phyloP scores from a whole-genome alignment of 1,284 basidiomycete genomes.

The Puccinia hordei region DNA sequence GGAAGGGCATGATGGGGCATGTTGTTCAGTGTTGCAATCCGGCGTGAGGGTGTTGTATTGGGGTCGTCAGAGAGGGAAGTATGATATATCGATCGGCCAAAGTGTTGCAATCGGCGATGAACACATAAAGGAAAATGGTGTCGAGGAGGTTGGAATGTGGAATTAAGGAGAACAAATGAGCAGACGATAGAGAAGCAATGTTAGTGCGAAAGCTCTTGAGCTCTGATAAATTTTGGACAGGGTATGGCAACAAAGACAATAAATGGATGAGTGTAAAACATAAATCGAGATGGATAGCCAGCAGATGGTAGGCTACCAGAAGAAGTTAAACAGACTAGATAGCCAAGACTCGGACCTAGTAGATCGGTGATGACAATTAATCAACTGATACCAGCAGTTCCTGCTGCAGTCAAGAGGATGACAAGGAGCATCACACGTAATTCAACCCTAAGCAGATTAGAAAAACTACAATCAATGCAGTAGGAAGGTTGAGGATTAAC shows the following conservation, averaged over 20 bases:
- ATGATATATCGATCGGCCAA: not conserved
- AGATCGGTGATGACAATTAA: no score
- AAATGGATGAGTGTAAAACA: not conserved
- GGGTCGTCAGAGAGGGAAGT: not conserved
- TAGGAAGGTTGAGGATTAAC: no score
- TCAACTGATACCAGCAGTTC: no score
- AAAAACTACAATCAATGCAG: not conserved
- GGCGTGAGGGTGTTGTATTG: no score
- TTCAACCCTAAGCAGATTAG: no score
- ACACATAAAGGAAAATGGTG: no score
- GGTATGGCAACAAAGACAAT: not conserved
- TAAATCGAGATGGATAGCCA: not conserved
- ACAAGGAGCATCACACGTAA: no score
- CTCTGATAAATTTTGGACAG: not conserved
- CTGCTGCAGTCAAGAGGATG: no score
- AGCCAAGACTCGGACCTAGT: no score
- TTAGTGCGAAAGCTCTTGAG: not conserved
- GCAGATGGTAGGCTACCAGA: no score
- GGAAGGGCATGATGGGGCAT: conserved; percentile 37
- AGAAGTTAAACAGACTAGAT: no score
- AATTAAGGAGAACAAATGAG: not conserved
- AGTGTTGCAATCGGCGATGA: no score
- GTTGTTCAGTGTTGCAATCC: not conserved
- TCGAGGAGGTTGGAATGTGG: not conserved
- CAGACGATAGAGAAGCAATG: not conserved